phyloP scores from a whole-genome alignment of 768 basidiomycete species.

The Xerocomellus dryophilus region DNA sequence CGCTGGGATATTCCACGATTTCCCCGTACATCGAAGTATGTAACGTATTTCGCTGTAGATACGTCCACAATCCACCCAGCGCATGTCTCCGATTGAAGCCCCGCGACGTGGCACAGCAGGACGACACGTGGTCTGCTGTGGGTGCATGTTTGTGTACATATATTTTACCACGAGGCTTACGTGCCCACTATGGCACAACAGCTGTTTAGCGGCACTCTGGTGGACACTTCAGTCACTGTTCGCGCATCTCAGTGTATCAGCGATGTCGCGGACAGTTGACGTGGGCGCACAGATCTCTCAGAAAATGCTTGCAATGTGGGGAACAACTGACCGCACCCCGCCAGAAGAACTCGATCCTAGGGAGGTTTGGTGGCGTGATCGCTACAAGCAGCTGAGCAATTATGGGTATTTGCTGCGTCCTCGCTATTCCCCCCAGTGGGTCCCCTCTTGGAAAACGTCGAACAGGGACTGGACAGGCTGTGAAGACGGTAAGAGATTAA shows the following conservation, averaged over 20 bases:
- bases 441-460: conserved; percentile 6
- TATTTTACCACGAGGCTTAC: conserved; percentile 7
- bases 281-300: not conserved
- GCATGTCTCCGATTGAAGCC: not conserved
- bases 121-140: not conserved
- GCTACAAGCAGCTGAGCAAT: conserved; percentile 1
- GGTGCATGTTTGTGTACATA: conserved; percentile 11
- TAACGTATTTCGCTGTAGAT: not conserved
- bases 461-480: not conserved
- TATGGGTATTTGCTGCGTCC: conserved; percentile 12
- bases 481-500: not conserved
- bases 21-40: not conserved
- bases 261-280: not conserved
- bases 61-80: not conserved
- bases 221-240: not conserved
- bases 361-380: conserved; percentile 13
- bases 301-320: not conserved
- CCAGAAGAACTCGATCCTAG: conserved; percentile 10
- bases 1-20: not conserved
- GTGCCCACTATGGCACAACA: not conserved
- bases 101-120: conserved; percentile 2
- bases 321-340: not conserved
- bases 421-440: conserved; percentile 13
- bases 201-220: not conserved
- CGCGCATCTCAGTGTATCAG: not conserved